phyloP scores from a whole-genome alignment of 2,329 filamentous ascomycete genomes.

The Peltaster fructicola region DNA sequence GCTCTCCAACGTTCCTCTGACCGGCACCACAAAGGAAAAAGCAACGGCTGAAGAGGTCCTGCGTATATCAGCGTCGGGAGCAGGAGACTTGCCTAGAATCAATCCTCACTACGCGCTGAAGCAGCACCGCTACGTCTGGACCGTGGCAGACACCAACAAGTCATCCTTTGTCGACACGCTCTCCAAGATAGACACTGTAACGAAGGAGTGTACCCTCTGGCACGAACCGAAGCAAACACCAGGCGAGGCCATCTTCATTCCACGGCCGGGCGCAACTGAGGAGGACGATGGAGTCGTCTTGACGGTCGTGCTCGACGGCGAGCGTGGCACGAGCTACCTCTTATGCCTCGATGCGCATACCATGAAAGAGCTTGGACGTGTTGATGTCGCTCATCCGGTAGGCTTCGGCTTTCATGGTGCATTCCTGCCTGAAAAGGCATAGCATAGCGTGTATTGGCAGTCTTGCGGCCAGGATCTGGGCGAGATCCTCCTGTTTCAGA shows the following conservation, averaged over 20 bases:
- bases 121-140: conserved; percentile 44
- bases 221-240: conserved; percentile 43
- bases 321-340: conserved; percentile 42
- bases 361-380: conserved; percentile 46
- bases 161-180: conserved; percentile 45
- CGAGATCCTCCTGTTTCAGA: too few species aligned
- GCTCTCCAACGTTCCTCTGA: conserved; percentile 3
- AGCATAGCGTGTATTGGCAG: too few species aligned
- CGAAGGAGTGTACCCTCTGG: conserved; percentile 38
- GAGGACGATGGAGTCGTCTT: conserved; percentile 49
- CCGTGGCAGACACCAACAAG: conserved; percentile 36
- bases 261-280: conserved; percentile 27
- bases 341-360: conserved; percentile 45
- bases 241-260: conserved; percentile 51
- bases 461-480: too few species aligned
- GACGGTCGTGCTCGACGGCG: conserved; percentile 46
- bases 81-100: conserved; percentile 48
- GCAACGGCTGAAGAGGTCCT: conserved; percentile 1
- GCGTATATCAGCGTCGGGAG: conserved; percentile 31
- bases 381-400: conserved; percentile 43
- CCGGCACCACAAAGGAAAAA: conserved; percentile 2
- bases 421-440: conserved; percentile 28
- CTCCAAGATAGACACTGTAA: conserved; percentile 45
- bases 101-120: conserved; percentile 38
- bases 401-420: conserved; percentile 49